Percentiles rank a stretch among this genome's conserved stretches.
Conservation (phyloP, 768 basidiomycete species). For the Rhodocollybia butyracea region DNA sequence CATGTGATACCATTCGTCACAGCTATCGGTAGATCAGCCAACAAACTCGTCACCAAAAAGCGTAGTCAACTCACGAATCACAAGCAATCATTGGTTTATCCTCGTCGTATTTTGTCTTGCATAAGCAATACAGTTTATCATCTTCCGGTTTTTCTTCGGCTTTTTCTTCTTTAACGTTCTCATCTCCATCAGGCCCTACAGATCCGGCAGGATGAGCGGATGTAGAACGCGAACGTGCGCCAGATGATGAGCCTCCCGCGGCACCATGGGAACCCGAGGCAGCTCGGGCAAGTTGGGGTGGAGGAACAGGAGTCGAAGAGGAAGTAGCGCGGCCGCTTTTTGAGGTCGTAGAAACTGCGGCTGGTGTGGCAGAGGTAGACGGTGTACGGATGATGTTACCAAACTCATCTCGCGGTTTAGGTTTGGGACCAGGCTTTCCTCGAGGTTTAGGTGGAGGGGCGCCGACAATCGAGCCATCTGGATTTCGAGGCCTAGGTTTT, state of each 20-base stretch:
- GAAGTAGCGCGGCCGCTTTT: constrained; percentile 12
- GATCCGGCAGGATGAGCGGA: constrained; percentile 60
- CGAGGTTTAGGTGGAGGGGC: constrained; percentile 13
- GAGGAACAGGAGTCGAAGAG: constrained; percentile 9
- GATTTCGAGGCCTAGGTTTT: constrained; percentile 29
- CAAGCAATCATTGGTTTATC: constrained; percentile 92
- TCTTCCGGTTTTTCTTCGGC: constrained; percentile 56
- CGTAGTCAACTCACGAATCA: constrained; percentile 59
- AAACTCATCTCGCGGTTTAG: constrained; percentile 12
- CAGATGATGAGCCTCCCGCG: constrained; percentile 27
- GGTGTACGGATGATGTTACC: constrained; percentile 9
- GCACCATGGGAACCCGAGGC: constrained; percentile 7
- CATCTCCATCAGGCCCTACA: constrained; percentile 34
- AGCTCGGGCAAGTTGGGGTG: constrained; percentile 11
- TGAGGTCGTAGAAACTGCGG: constrained; percentile 7
- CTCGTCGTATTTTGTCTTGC: constrained; percentile 84
- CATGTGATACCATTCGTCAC: constrained; percentile 95
- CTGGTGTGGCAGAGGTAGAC: constrained; percentile 15
- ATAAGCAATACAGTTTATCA: constrained; percentile 84
- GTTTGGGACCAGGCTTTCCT: constrained; percentile 14
- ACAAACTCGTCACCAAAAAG: background rate
- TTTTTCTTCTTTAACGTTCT: constrained; percentile 36
- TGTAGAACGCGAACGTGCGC: constrained; percentile 64
- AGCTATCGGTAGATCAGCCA: constrained; percentile 40
- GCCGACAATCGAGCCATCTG: constrained; percentile 17